Evolutionary conservation across 257 asterid genomes (phyloP), one percentile per base, ranked within the genome.

Genomic region (Voacanga thouarsii): DNA sequence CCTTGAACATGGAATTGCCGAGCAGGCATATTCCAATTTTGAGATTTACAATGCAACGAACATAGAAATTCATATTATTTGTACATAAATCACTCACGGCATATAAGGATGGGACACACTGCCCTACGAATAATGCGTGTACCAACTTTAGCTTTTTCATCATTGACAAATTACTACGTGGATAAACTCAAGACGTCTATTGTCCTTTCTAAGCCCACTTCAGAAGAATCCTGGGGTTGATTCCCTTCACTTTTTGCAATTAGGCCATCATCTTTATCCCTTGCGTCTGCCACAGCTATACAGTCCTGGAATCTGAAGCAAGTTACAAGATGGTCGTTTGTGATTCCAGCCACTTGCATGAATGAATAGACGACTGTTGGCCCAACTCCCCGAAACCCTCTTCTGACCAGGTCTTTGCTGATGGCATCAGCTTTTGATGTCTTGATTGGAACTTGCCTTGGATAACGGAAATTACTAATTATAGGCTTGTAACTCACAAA

Each of bases 341-440:
- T 92, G 26, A 95, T 86, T 78, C 99, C 99, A 61, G 92, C 89
- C 28, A 82, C 97, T 83, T 95, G 99, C 98, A 95, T 95, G 79
- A 95, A 95, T 1, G 99, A 93, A 90, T 95, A 93, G 56, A 91
- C 90, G 0, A 89, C 98, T n/a, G 98, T 95, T 18, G 97, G 97
- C 8, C 98, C 99, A 19, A 93, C 97, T 75, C 99, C 98, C 56
- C 98, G 92, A 37, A 95, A 92, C 47, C 98, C 99, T 87, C 99
- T 90, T 81, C 91, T 85, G 45, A 93, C 90, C 1, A 95, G 90
- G 84, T 93, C 99, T 86, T 93, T 93, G 91, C 99, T 95, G 69
- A 95, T 91, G 68, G 91, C 81, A 68, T 93, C 99, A 30, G 99
- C 97, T 85, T 95, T 95, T 12, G 98, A 95, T 57, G 96, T 79